Evolutionary conservation across 768 basidiomycete genomes (phyloP).

Genomic region (Postia placenta): DNA sequence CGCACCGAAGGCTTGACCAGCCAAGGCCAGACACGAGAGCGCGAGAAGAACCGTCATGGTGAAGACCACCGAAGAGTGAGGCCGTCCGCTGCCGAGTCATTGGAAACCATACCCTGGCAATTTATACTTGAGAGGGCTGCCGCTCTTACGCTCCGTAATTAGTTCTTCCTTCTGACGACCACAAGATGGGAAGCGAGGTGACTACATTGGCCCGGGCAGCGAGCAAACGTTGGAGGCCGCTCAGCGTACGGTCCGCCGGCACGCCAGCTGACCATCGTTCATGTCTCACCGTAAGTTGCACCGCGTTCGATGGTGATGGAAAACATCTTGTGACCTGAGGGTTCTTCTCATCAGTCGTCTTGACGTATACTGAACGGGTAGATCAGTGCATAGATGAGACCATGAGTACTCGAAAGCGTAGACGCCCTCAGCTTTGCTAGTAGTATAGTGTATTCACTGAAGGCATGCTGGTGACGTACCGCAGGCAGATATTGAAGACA

Average conservation of each 20-base stretch:
- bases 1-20: not conserved
- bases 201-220: not conserved
- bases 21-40: conserved; percentile 1
- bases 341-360: not conserved
- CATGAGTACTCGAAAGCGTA: too few relatives aligned
- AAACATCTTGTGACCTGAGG: not conserved
- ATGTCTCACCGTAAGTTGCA: not conserved
- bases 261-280: not conserved
- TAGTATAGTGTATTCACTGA: too few relatives aligned
- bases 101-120: not conserved
- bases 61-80: not conserved
- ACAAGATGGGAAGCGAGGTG: not conserved
- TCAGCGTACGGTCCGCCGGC: not conserved
- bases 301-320: not conserved
- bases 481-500: too few relatives aligned
- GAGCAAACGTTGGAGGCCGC: not conserved
- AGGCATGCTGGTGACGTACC: too few relatives aligned
- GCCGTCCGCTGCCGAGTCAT: not conserved
- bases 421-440: too few relatives aligned
- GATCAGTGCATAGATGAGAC: too few relatives aligned
- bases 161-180: not conserved
- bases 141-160: conserved; percentile 17
- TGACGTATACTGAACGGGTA: not conserved
- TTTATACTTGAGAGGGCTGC: conserved; percentile 9
- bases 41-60: conserved; percentile 1